Conservation (phyloP, 1,139 yeast genomes). For the Blastobotrys indianensis region DNA sequence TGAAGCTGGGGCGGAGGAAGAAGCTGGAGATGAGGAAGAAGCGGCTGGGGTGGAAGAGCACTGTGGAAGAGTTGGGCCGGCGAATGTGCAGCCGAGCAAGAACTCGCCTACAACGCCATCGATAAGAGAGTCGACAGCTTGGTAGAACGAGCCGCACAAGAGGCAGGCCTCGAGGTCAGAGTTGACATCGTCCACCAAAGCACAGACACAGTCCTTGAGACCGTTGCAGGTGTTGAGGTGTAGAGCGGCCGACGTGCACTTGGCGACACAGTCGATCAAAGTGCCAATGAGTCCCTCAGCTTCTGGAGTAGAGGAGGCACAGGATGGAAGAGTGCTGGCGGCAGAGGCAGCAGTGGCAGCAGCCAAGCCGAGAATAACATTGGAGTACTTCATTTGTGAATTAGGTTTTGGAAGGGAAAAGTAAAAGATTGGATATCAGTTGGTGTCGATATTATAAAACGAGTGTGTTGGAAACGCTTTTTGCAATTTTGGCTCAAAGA, state of each 20-base stretch:
- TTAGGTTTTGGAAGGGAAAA: too few relatives aligned
- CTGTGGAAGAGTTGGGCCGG: conserved; percentile 20
- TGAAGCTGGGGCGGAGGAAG: conserved; percentile 2
- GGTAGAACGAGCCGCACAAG: conserved; percentile 13
- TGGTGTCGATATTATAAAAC: too few relatives aligned
- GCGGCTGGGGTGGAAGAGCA: conserved; percentile 5
- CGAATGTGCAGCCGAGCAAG: conserved; percentile 12
- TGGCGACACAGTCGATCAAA: conserved; percentile 10
- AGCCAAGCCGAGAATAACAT: too few relatives aligned
- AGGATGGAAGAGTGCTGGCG: conserved; percentile 3
- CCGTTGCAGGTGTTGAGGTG: conserved; percentile 12
- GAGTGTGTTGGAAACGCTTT: too few relatives aligned
- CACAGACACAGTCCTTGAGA: conserved; percentile 14
- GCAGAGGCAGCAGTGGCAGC: too few relatives aligned
- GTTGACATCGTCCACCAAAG: conserved; percentile 12
- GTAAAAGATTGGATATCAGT: too few relatives aligned
- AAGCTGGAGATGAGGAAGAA: neutral
- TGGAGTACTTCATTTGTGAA: too few relatives aligned
- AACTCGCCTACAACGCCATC: conserved; percentile 12
- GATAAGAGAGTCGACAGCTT: conserved; percentile 7
- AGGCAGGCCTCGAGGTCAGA: conserved; percentile 14
- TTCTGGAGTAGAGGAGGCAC: conserved; percentile 12
- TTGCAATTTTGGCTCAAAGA: too few relatives aligned
- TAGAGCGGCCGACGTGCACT: conserved; percentile 12
- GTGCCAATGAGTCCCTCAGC: conserved; percentile 14